Percentiles rank a stretch among this genome's conserved stretches.
Evolutionary conservation across 1,284 basidiomycete species (phyloP).

Genomic region (Tetrapyrgos nigripes): DNA sequence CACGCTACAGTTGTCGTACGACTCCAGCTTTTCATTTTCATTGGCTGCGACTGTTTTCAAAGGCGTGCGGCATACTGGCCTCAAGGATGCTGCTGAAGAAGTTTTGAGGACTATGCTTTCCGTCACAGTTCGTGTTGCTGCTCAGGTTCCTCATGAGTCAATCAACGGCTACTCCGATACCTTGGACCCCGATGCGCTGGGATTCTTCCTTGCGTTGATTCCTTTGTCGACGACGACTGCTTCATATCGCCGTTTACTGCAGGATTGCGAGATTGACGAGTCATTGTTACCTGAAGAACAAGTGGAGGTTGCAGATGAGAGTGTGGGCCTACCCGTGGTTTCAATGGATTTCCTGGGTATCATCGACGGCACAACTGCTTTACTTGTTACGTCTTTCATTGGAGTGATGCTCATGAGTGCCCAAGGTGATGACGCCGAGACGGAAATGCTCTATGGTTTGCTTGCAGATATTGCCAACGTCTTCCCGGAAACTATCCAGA

Average conservation of each 20-base stretch:
- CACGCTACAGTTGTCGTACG: constrained; percentile 79
- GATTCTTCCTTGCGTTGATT: constrained; percentile 84
- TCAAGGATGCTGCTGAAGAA: constrained; percentile 64
- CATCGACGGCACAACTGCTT: constrained; percentile 68
- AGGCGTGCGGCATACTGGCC: constrained; percentile 74
- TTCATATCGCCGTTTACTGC: constrained; percentile 64
- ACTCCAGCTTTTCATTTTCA: constrained; percentile 81
- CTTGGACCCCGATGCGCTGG: constrained; percentile 68
- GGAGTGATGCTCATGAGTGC: constrained; percentile 81
- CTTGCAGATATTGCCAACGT: constrained; percentile 76
- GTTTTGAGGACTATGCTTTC: constrained; percentile 63
- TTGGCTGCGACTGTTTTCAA: constrained; percentile 86
- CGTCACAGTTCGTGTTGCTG: constrained; percentile 52
- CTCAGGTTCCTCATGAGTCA: constrained; percentile 16
- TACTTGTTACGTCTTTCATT: constrained; percentile 79
- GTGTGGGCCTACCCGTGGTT: constrained; percentile 58
- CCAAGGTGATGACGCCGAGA: constrained; percentile 83
- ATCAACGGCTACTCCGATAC: constrained; percentile 44
- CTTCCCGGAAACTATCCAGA: constrained; percentile 78
- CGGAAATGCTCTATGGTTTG: constrained; percentile 80
- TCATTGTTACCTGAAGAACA: constrained; percentile 50
- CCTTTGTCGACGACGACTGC: constrained; percentile 67
- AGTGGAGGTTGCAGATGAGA: constrained; percentile 44
- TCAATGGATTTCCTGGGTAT: constrained; percentile 68
- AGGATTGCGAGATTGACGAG: constrained; percentile 63